Evolutionary conservation across 2,329 filamentous ascomycete species (phyloP).

Genomic region (Fusarium sp.): DNA sequence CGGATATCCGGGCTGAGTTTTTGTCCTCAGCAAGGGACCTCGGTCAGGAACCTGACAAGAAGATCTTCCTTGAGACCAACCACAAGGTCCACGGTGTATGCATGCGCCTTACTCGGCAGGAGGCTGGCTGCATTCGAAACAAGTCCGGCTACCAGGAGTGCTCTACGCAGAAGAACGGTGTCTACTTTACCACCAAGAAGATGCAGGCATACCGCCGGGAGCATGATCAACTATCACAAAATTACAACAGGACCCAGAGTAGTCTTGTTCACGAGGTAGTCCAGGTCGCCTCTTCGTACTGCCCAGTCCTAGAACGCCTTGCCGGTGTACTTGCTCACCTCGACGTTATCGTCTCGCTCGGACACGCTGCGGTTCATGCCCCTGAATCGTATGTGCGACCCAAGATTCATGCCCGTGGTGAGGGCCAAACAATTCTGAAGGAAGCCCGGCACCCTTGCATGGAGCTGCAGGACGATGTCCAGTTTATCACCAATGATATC

Average conservation of each 20-base stretch:
- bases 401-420: conserved; percentile 87
- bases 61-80: conserved; percentile 91
- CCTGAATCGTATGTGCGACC: conserved; percentile 92
- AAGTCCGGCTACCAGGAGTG: conserved; percentile 92
- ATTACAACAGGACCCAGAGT: conserved; percentile 94
- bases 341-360: conserved; percentile 94
- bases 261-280: conserved; percentile 94
- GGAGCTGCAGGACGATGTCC: conserved; percentile 98
- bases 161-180: conserved; percentile 98
- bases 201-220: conserved; percentile 86
- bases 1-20: conserved; percentile 88
- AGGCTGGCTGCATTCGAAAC: conserved; percentile 93
- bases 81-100: conserved; percentile 97
- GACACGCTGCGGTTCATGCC: conserved; percentile 92
- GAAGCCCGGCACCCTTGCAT: conserved; percentile 97
- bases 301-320: conserved; percentile 89
- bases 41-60: conserved; percentile 95
- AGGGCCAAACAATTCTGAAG: conserved; percentile 88
- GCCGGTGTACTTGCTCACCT: conserved; percentile 91
- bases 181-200: conserved; percentile 93
- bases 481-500: conserved; percentile 98
- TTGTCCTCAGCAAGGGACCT: conserved; percentile 81
- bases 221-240: conserved; percentile 92
- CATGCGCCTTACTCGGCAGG: conserved; percentile 90
- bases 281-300: conserved; percentile 92